These are phyloP conservation scores for Plectranthus barbatus DNA, from an alignment of 257 asterid species.

Conservation along the genomic window DNA sequence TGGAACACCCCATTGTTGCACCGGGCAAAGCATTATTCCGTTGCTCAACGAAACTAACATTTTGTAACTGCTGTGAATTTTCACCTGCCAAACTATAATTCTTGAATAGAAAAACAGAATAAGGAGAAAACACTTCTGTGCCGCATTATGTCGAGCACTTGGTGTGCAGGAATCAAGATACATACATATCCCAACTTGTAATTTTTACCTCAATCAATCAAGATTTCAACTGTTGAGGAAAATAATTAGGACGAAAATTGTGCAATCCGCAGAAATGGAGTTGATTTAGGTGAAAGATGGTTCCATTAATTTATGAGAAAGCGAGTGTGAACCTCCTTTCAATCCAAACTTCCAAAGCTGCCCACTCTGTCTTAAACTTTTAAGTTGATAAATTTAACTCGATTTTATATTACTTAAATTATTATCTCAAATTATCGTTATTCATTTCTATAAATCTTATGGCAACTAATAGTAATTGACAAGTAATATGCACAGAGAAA, in stretches of 20 bases:
- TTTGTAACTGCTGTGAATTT: background rate
- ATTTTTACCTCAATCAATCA: background rate
- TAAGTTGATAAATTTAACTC: too few species aligned
- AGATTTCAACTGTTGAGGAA: background rate
- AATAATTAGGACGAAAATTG: background rate
- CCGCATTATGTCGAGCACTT: conserved; percentile 25
- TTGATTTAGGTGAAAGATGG: background rate
- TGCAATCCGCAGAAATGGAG: background rate
- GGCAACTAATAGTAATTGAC: too few species aligned
- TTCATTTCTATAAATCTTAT: too few species aligned
- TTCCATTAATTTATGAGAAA: too few species aligned
- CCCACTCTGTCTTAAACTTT: background rate
- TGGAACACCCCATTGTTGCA: conserved; percentile 7
- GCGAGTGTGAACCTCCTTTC: background rate
- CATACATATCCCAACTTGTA: background rate
- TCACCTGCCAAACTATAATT: conserved; percentile 5
- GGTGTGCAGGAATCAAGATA: conserved; percentile 8
- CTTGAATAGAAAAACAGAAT: background rate
- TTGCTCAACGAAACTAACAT: conserved; percentile 32
- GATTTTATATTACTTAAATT: too few species aligned
- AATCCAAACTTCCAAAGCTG: background rate
- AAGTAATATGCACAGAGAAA: too few species aligned
- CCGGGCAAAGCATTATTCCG: conserved; percentile 5
- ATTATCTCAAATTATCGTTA: too few species aligned
- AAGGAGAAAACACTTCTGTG: background rate